Conservation (phyloP, 345 rosid species). For the Dimocarpus longan region DNA sequence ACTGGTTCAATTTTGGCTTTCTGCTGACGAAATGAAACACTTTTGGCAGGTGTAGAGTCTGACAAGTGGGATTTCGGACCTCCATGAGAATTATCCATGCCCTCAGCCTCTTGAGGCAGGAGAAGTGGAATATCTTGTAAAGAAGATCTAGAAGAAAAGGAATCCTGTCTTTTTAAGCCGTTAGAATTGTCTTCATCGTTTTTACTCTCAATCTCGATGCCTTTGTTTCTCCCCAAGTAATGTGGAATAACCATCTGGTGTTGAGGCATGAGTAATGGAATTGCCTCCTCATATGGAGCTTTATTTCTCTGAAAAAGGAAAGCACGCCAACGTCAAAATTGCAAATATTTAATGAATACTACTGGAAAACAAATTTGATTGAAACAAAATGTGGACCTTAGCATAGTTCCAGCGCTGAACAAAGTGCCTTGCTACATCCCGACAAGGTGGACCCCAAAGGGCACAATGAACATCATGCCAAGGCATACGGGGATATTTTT, state of each 20-base stretch:
- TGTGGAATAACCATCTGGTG: conserved; percentile 99
- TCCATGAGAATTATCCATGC: conserved; percentile 46
- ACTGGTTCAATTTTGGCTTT: conserved; percentile 57
- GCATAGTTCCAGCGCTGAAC: conserved; percentile 99
- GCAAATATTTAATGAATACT: conserved; percentile 5
- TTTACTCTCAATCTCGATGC: conserved; percentile 48
- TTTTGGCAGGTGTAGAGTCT: conserved; percentile 41
- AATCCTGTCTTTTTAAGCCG: conserved; percentile 64
- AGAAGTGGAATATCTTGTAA: conserved; percentile 92
- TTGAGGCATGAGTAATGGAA: conserved; percentile 97
- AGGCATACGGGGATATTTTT: conserved; percentile 94
- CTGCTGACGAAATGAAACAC: conserved; percentile 56
- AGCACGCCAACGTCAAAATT: conserved; percentile 10
- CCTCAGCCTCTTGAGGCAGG: conserved; percentile 80
- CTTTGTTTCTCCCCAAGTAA: conserved; percentile 73
- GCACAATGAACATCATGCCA: conserved; percentile 99
- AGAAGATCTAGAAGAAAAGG: conserved; percentile 78
- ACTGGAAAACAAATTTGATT: conserved; percentile 15
- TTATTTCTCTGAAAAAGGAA: conserved; percentile 72
- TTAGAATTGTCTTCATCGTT: conserved; percentile 41
- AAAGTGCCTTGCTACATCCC: conserved; percentile 94
- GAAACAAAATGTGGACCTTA: conserved; percentile 56
- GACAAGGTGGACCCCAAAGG: conserved; percentile 98
- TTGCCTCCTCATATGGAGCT: conserved; percentile 92
- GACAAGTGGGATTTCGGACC: conserved; percentile 45